Evolutionary conservation across 805 yeast genomes (phyloP).

Genomic region (Myxozyma mucilagina): DNA sequence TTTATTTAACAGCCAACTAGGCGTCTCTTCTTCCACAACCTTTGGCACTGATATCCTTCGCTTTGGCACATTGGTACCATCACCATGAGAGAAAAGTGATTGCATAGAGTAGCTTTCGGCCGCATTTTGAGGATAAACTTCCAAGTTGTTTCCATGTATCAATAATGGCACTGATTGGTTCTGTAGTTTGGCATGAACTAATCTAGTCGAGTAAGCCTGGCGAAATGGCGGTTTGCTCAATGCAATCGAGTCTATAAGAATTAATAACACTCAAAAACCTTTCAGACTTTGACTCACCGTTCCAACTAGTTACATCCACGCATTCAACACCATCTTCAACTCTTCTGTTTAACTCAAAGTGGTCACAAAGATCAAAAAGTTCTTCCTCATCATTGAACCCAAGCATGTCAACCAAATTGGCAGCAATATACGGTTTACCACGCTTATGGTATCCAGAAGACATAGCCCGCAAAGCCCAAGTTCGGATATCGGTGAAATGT

Average conservation of each 20-base stretch:
- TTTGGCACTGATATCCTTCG: constrained; percentile 2
- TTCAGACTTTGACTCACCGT: constrained; percentile 35
- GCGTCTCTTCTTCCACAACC: background rate
- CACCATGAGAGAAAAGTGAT: constrained; percentile 9
- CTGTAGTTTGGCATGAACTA: constrained; percentile 47
- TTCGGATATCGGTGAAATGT: constrained; percentile 75
- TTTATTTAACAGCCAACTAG: constrained; percentile 2
- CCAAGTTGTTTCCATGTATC: constrained; percentile 44
- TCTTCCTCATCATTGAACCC: constrained; percentile 67
- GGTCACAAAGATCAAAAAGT: constrained; percentile 56
- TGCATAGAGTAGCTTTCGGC: constrained; percentile 1
- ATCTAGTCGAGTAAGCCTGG: constrained; percentile 48
- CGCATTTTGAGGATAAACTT: constrained; percentile 14
- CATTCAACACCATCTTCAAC: constrained; percentile 41
- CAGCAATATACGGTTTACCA: constrained; percentile 62
- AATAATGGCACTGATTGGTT: constrained; percentile 38
- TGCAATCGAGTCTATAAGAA: constrained; percentile 31
- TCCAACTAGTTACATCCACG: constrained; percentile 49
- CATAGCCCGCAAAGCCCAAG: constrained; percentile 68
- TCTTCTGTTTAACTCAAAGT: constrained; percentile 57
- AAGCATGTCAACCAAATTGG: constrained; percentile 51
- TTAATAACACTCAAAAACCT: background rate
- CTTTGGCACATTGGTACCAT: background rate
- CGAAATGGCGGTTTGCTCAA: constrained; percentile 47
- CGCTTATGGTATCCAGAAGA: constrained; percentile 54